These are phyloP conservation scores for Bimuria novae-zelandiae DNA, from an alignment of 2,329 filamentous ascomycete genomes.

Conservation along the genomic window DNA sequence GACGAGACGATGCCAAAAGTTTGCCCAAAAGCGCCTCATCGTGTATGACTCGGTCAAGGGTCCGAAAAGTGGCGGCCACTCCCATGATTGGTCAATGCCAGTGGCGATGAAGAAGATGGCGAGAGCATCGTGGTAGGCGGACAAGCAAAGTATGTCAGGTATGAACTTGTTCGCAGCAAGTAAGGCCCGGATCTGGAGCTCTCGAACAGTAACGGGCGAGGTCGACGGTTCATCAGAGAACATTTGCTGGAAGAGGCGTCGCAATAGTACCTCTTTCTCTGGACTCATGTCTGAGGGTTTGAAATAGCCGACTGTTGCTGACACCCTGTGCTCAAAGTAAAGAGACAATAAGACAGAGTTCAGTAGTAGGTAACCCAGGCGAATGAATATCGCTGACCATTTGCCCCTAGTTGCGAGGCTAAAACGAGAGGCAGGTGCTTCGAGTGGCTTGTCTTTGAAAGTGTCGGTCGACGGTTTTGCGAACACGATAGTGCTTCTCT, in stretches of 20 bases:
- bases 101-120: conserved; percentile 7
- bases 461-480: not conserved
- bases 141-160: not conserved
- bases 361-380: conserved; percentile 1
- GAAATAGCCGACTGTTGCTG: not conserved
- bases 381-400: conserved; percentile 6
- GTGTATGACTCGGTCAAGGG: not conserved
- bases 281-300: not conserved
- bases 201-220: conserved; percentile 1
- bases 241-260: not conserved
- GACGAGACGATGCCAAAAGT: conserved; percentile 10
- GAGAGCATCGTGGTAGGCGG: conserved; percentile 4
- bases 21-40: conserved; percentile 7
- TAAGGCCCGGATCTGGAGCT: conserved; percentile 1
- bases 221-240: not conserved
- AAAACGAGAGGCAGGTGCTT: conserved; percentile 1
- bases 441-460: conserved; percentile 1
- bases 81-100: conserved; percentile 4
- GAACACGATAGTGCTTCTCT: conserved; percentile 2
- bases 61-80: conserved; percentile 12
- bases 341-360: conserved; percentile 3
- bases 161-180: conserved; percentile 6
- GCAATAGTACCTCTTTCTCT: not conserved
- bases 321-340: conserved; percentile 1
- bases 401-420: not conserved